Percentiles rank a stretch among this genome's conserved stretches.
Conservation (phyloP, 305 asterid genomes). For the Fraxinus ornus region DNA sequence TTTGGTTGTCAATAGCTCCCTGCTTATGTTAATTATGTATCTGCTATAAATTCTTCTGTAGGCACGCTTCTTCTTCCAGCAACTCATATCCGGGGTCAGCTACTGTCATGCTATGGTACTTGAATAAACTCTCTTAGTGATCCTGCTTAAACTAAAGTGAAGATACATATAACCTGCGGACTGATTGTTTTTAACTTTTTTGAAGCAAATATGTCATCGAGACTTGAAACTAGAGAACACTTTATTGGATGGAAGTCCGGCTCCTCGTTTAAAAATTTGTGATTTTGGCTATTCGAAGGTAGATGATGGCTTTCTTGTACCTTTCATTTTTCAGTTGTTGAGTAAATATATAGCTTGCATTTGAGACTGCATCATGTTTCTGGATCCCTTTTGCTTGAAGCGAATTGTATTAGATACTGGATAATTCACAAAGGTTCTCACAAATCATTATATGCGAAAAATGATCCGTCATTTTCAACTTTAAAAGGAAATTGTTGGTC, state of each 20-base stretch:
- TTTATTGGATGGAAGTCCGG: conserved; percentile 87
- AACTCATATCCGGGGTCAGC: conserved; percentile 97
- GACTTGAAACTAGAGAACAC: conserved; percentile 94
- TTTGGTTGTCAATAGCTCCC: background rate
- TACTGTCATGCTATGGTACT: conserved; percentile 95
- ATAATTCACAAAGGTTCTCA: background rate
- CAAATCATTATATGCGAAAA: background rate
- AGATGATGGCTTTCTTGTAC: conserved; percentile 8
- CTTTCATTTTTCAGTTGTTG: background rate
- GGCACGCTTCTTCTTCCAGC: conserved; percentile 99
- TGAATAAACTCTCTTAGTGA: background rate
- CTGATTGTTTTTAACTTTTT: conserved; percentile 12
- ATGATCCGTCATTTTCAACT: background rate
- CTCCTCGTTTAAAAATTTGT: conserved; percentile 90
- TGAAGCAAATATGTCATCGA: conserved; percentile 97
- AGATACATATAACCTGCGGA: background rate
- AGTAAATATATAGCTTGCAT: background rate
- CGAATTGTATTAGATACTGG: background rate
- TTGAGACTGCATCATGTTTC: background rate
- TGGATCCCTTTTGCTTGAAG: background rate
- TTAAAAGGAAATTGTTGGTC: background rate
- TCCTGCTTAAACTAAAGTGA: background rate
- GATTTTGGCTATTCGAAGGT: conserved; percentile 99
- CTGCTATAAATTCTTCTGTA: conserved; percentile 23
- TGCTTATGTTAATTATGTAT: conserved; percentile 4